Conservation (phyloP, 768 basidiomycete genomes). For the Russula olivacea region DNA sequence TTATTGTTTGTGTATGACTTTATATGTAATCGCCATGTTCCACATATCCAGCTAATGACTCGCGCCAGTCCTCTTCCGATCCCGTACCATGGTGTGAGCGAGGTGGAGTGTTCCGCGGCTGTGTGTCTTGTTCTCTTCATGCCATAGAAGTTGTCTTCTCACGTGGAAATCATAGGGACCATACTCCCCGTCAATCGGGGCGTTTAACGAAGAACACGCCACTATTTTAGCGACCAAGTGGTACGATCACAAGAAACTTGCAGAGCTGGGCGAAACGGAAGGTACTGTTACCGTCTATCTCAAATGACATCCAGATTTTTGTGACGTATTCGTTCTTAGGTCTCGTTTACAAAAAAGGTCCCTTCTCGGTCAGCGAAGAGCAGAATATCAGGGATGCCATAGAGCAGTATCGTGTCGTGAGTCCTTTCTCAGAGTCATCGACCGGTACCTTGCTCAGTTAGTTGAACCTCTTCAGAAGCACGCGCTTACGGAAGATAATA, state of each 20-base stretch:
- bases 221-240: constrained; percentile 9
- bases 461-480: background rate
- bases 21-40: constrained; percentile 2
- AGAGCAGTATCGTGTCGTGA: constrained; percentile 8
- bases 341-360: constrained; percentile 11
- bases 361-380: constrained; percentile 2
- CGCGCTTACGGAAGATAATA: background rate
- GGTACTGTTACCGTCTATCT: background rate
- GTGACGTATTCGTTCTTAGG: background rate
- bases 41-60: background rate
- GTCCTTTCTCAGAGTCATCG: background rate
- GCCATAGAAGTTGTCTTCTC: background rate
- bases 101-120: background rate
- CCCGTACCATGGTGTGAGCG: background rate
- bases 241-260: constrained; percentile 9
- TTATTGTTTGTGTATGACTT: constrained; percentile 8
- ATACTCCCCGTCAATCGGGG: background rate
- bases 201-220: constrained; percentile 2
- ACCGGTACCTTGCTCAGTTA: background rate
- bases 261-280: constrained; percentile 2
- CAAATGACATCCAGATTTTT: too few relatives aligned
- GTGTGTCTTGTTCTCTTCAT: background rate
- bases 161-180: background rate
- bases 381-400: constrained; percentile 5
- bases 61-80: background rate